Conservation (phyloP, 495 filamentous ascomycete genomes). For the Penicillium waksmanii region DNA sequence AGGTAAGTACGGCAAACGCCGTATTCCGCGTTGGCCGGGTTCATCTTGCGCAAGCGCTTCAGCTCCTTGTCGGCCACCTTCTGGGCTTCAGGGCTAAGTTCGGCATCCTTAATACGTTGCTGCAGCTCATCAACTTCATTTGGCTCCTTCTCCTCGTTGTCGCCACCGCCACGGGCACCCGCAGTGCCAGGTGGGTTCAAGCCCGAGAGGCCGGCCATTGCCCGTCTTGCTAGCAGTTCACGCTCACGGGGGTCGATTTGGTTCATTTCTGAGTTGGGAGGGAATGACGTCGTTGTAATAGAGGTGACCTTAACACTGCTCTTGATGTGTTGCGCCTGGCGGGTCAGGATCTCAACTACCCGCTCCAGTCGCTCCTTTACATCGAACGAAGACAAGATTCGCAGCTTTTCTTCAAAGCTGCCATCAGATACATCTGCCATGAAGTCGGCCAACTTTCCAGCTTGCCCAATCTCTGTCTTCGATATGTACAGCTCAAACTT, state of each 20-base stretch:
- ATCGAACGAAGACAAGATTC: constrained; percentile 75
- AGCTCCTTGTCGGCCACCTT: constrained; percentile 91
- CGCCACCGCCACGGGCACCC: constrained; percentile 48
- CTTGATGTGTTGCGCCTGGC: constrained; percentile 80
- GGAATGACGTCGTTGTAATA: constrained; percentile 61
- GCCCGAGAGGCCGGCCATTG: constrained; percentile 54
- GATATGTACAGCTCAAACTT: constrained; percentile 84
- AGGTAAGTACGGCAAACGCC: constrained; percentile 93
- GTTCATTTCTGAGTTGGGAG: constrained; percentile 57
- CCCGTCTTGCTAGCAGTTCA: constrained; percentile 54
- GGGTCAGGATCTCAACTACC: constrained; percentile 77
- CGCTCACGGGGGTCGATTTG: constrained; percentile 56
- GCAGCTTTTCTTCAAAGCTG: constrained; percentile 84
- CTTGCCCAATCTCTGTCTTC: constrained; percentile 73
- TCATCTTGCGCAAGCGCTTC: constrained; percentile 90
- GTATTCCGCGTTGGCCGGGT: constrained; percentile 91
- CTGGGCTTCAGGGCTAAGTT: constrained; percentile 72
- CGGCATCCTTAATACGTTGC: constrained; percentile 80
- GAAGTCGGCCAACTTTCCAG: constrained; percentile 91
- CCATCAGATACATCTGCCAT: constrained; percentile 89
- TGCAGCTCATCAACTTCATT: constrained; percentile 92
- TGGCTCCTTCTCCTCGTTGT: constrained; percentile 70
- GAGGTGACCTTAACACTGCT: constrained; percentile 78
- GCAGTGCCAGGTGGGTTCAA: constrained; percentile 54
- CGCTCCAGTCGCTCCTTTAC: constrained; percentile 76